Evolutionary conservation across 1,284 basidiomycete species (phyloP).

Genomic region (Austroboletus niveus): DNA sequence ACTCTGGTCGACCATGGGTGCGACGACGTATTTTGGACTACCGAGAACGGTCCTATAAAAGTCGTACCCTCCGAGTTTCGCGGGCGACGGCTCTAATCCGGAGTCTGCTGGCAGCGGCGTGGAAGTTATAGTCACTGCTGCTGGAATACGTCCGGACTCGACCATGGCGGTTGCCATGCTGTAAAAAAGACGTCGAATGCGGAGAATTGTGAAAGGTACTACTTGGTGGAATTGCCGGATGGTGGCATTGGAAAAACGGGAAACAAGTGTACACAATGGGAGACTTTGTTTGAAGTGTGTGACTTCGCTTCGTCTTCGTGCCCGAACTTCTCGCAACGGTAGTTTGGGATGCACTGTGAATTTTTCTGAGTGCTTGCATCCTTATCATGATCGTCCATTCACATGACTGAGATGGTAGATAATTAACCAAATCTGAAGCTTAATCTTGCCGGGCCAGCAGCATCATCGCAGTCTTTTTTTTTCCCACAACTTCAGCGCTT

Average conservation of each 20-base stretch:
- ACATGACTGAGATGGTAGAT: too few species aligned
- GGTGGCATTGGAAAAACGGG: neutral
- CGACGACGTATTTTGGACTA: constrained; percentile 86
- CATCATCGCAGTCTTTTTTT: too few species aligned
- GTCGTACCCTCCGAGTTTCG: constrained; percentile 26
- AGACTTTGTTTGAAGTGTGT: too few species aligned
- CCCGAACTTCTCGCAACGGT: too few species aligned
- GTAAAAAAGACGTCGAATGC: constrained; percentile 2
- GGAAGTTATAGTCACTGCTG: neutral
- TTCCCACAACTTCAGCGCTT: too few species aligned
- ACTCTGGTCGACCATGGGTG: constrained; percentile 98
- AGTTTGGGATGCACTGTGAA: too few species aligned
- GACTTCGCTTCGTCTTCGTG: too few species aligned
- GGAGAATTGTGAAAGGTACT: neutral
- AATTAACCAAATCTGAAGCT: too few species aligned
- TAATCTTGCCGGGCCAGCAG: too few species aligned
- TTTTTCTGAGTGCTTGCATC: too few species aligned
- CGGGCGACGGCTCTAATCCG: neutral
- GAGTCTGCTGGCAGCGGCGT: neutral
- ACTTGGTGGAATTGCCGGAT: neutral
- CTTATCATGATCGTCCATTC: too few species aligned
- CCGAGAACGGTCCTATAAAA: constrained; percentile 76
- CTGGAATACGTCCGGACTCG: neutral
- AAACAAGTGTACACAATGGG: too few species aligned
- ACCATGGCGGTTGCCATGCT: constrained; percentile 4